These are phyloP conservation scores for Plantago rigida DNA, from an alignment of 305 asterid genomes.

Conservation along the genomic window DNA sequence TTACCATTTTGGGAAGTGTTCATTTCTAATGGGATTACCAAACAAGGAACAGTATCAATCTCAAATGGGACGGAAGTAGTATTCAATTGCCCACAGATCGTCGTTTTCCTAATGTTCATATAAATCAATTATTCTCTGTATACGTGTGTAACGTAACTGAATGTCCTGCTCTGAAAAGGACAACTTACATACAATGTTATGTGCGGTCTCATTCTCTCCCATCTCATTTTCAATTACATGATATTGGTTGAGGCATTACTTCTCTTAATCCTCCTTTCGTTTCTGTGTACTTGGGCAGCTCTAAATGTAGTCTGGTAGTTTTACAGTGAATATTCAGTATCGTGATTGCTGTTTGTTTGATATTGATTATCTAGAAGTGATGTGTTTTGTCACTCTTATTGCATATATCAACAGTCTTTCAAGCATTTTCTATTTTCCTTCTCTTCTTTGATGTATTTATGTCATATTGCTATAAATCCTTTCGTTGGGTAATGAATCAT, in stretches of 20 bases:
- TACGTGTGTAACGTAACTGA: background rate
- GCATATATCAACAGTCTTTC: no score
- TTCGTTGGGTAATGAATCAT: conserved; percentile 12
- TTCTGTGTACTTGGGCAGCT: background rate
- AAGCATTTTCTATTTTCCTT: no score
- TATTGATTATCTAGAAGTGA: no score
- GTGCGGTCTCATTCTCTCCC: no score
- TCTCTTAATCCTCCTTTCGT: background rate
- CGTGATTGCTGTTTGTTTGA: background rate
- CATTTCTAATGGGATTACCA: no score
- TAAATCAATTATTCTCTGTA: background rate
- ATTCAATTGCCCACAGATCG: background rate
- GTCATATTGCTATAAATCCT: conserved; percentile 15
- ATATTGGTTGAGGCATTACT: background rate
- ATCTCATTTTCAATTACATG: background rate
- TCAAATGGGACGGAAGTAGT: no score
- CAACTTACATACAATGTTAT: background rate
- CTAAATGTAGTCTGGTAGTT: background rate
- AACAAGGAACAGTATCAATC: no score
- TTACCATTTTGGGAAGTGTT: no score
- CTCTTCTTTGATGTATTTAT: conserved; percentile 8
- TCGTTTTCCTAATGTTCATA: background rate
- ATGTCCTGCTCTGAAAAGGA: background rate
- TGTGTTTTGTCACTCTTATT: no score
- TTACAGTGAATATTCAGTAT: background rate